Evolutionary conservation across 495 filamentous ascomycete genomes (phyloP).

Genomic region (Lindgomyces ingoldianus): DNA sequence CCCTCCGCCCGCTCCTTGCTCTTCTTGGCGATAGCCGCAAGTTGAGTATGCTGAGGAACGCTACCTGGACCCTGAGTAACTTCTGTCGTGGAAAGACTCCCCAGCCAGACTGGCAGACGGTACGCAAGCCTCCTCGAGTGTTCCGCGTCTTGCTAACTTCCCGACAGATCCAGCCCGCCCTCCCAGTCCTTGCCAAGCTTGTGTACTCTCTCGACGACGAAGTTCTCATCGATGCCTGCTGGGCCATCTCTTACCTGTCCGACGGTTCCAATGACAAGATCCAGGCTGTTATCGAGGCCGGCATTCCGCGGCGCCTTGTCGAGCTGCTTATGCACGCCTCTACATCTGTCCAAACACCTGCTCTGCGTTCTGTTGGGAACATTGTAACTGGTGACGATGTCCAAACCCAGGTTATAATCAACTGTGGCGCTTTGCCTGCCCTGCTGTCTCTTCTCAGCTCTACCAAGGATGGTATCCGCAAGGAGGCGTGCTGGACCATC

Average conservation of each 20-base stretch:
- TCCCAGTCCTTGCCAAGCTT: constrained; percentile 95
- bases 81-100: constrained; percentile 99
- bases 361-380: constrained; percentile 95
- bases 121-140: constrained; percentile 55
- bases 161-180: constrained; percentile 93
- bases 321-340: constrained; percentile 99
- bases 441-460: constrained; percentile 91
- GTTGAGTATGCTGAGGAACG: constrained; percentile 98
- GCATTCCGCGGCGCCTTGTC: constrained; percentile 93
- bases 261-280: constrained; percentile 99
- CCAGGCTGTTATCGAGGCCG: constrained; percentile 97
- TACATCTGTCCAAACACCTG: constrained; percentile 97
- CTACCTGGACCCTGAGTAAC: constrained; percentile 99
- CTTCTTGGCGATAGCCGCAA: constrained; percentile 97
- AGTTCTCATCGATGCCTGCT: constrained; percentile 98
- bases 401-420: constrained; percentile 99
- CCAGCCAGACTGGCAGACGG: constrained; percentile 96
- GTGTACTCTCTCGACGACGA: constrained; percentile 99
- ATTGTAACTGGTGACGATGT: constrained; percentile 99
- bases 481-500: constrained; percentile 99
- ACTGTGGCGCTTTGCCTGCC: constrained; percentile 90
- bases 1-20: constrained; percentile 81
- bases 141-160: too few species aligned
- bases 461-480: constrained; percentile 97
- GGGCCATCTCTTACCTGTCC: constrained; percentile 99